Conservation (phyloP, 2,329 filamentous ascomycete genomes). For the Sporothrix brunneoviolacea region DNA sequence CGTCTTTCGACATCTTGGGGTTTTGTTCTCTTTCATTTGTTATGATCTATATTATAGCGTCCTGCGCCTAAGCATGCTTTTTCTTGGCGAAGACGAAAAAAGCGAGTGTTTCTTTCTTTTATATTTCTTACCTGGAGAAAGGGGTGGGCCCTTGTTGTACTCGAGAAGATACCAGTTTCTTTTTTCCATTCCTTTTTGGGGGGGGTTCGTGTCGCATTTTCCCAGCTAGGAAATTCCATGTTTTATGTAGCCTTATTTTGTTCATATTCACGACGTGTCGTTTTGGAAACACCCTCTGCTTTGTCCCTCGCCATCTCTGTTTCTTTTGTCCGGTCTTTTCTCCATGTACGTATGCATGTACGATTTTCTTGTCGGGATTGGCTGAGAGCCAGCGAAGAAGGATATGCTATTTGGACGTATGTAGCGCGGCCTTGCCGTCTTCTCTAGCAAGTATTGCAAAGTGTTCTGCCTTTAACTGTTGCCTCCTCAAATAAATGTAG, state of each 20-base stretch:
- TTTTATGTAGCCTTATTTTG: too few species aligned
- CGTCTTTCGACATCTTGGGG: too few species aligned
- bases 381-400: background rate
- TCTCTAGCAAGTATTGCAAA: background rate
- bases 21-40: too few species aligned
- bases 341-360: background rate
- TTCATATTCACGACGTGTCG: background rate
- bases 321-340: background rate
- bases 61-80: too few species aligned
- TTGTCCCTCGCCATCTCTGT: background rate
- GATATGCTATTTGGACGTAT: background rate
- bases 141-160: slow-evolving; percentile 1
- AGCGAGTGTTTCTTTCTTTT: background rate
- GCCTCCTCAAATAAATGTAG: too few species aligned
- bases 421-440: background rate
- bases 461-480: slow-evolving; percentile 3
- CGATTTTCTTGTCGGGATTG: background rate
- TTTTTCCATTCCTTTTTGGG: background rate
- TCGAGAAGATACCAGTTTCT: slow-evolving; percentile 14
- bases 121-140: background rate
- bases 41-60: background rate
- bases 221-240: too few species aligned
- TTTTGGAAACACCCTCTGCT: background rate
- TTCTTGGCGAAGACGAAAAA: too few species aligned
- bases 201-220: background rate